Evolutionary conservation across 768 basidiomycete genomes (phyloP).

Genomic region (Tricholoma saponaceum): DNA sequence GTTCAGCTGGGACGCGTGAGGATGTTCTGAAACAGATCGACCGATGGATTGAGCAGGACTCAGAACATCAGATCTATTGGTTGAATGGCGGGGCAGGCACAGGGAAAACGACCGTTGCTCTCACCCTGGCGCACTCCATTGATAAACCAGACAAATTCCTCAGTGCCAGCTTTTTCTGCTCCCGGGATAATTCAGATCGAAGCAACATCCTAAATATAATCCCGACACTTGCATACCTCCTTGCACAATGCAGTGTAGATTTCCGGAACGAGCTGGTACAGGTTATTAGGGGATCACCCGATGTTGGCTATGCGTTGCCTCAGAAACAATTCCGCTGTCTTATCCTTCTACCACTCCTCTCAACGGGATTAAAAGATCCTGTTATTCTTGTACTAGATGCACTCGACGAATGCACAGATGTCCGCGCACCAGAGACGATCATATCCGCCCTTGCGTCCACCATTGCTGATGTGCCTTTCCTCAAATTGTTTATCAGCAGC

Average conservation of each 20-base stretch:
- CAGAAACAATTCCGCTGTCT: constrained; percentile 17
- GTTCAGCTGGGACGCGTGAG: constrained; percentile 17
- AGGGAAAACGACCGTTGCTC: constrained; percentile 22
- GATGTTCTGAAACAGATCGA: constrained; percentile 15
- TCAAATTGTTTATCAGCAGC: constrained; percentile 19
- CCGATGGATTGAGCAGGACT: constrained; percentile 14
- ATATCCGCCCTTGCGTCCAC: constrained; percentile 6
- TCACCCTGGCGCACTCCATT: constrained; percentile 13
- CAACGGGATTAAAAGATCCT: constrained; percentile 6
- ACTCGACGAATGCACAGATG: constrained; percentile 16
- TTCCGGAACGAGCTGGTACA: constrained; percentile 14
- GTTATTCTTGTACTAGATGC: constrained; percentile 24
- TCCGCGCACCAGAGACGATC: constrained; percentile 7
- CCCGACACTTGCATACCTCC: constrained; percentile 19
- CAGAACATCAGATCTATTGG: constrained; percentile 16
- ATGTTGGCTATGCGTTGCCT: constrained; percentile 12
- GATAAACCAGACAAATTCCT: constrained; percentile 7
- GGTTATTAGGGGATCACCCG: constrained; percentile 14
- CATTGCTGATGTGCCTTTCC: constrained; percentile 10
- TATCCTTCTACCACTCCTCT: constrained; percentile 15
- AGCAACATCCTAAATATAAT: constrained; percentile 20
- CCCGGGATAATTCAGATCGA: constrained; percentile 17
- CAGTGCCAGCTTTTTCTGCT: constrained; percentile 27
- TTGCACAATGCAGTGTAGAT: constrained; percentile 14
- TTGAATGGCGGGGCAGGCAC: constrained; percentile 20